Evolutionary conservation across 2,329 filamentous ascomycete genomes (phyloP).

Genomic region (Aspergillus hiratsukae): DNA sequence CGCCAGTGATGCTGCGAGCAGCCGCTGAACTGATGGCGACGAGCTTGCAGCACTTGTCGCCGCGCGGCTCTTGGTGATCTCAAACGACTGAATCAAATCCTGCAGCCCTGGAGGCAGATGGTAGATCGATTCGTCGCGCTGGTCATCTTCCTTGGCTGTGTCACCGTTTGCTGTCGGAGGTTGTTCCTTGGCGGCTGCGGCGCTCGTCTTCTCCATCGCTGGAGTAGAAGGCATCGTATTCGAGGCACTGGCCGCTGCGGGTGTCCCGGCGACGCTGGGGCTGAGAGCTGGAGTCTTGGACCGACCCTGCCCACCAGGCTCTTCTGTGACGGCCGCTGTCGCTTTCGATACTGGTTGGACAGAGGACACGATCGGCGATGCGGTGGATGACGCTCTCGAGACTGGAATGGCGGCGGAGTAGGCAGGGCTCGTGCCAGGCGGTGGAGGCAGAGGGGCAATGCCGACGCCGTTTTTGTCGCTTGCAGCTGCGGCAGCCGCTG

Average conservation of each 20-base stretch:
- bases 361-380: constrained; percentile 50
- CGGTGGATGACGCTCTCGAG: constrained; percentile 53
- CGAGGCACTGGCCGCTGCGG: constrained; percentile 31
- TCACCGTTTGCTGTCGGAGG: constrained; percentile 46
- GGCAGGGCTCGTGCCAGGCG: constrained; percentile 61
- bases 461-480: constrained; percentile 84
- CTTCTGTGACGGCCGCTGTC: constrained; percentile 38
- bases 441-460: constrained; percentile 88
- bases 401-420: constrained; percentile 46
- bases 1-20: constrained; percentile 70
- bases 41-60: constrained; percentile 44
- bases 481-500: constrained; percentile 86
- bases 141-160: constrained; percentile 41
- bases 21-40: constrained; percentile 64
- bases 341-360: constrained; percentile 45
- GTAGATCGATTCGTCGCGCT: constrained; percentile 75
- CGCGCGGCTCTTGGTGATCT: constrained; percentile 70
- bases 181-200: constrained; percentile 36
- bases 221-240: constrained; percentile 44
- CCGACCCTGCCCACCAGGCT: constrained; percentile 30
- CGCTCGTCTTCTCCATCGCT: constrained; percentile 45
- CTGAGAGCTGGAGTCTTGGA: constrained; percentile 51
- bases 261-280: constrained; percentile 35
- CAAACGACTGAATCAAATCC: constrained; percentile 87
- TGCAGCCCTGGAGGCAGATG: constrained; percentile 84